A percentile compares a stretch with the other conserved stretches of the same genome.
Evolutionary conservation across 768 basidiomycete species (phyloP).

Genomic region (Rhizopogon rudus): DNA sequence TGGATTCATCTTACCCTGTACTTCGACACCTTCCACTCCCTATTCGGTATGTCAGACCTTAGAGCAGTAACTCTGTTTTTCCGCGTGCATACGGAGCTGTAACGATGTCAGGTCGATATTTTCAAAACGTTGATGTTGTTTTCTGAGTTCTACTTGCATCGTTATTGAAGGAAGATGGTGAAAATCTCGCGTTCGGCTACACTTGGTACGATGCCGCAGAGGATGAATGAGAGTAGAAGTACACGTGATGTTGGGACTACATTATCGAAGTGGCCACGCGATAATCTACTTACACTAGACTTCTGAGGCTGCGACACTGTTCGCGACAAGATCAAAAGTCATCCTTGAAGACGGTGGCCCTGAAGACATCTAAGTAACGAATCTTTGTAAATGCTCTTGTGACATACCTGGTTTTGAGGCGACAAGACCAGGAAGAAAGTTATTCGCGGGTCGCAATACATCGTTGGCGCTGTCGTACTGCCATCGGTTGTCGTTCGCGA

Average conservation of each 20-base stretch:
- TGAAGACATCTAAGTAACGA: slow-evolving; percentile 8
- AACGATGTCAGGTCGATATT: neutral
- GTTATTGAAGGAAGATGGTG: neutral
- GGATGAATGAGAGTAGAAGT: neutral
- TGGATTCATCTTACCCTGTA: neutral
- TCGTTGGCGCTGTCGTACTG: slow-evolving; percentile 41
- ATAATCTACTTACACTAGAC: slow-evolving; percentile 6
- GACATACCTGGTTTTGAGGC: slow-evolving; percentile 1
- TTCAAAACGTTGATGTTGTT: neutral
- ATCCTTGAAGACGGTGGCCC: slow-evolving; percentile 38
- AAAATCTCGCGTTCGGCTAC: neutral
- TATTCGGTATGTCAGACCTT: slow-evolving; percentile 1
- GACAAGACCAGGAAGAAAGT: neutral
- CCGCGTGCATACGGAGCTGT: neutral
- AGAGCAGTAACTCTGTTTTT: neutral
- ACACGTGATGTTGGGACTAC: neutral
- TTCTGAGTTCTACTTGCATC: neutral
- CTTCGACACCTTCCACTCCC: neutral
- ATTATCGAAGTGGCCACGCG: neutral
- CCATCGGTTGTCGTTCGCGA: slow-evolving; percentile 44
- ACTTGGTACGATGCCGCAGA: neutral
- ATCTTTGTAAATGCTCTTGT: neutral
- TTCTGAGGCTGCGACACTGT: slow-evolving; percentile 51
- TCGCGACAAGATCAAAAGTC: slow-evolving; percentile 46
- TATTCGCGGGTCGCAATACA: slow-evolving; percentile 36